These are phyloP conservation scores for Yarrowia keelungensis DNA, from an alignment of 805 yeast species.

Conservation along the genomic window DNA sequence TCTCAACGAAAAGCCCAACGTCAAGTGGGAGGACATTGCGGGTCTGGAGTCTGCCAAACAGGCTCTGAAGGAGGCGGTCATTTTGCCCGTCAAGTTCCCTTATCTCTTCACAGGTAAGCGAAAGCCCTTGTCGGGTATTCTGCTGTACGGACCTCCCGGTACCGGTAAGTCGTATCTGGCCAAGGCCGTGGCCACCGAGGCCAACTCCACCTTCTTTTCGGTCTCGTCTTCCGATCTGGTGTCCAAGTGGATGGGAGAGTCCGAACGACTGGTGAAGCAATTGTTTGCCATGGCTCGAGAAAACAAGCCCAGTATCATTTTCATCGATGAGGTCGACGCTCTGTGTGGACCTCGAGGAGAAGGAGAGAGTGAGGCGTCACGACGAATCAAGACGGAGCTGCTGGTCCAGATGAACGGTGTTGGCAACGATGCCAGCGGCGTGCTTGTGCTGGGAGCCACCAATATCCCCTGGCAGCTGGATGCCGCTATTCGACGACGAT, in stretches of 20 bases:
- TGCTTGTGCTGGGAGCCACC: conserved; percentile 94
- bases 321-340: conserved; percentile 98
- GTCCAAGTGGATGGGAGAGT: conserved; percentile 99
- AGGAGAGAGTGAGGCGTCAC: conserved; percentile 94
- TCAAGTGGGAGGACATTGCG: conserved; percentile 94
- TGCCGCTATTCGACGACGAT: conserved; percentile 95
- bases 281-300: conserved; percentile 96
- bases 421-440: conserved; percentile 92
- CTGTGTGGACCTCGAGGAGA: conserved; percentile 98
- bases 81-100: conserved; percentile 94
- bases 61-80: conserved; percentile 96
- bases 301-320: conserved; percentile 92
- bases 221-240: conserved; percentile 96
- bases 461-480: conserved; percentile 99
- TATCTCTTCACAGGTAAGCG: conserved; percentile 94
- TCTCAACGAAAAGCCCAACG: conserved; percentile 88
- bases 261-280: conserved; percentile 94
- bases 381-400: conserved; percentile 94
- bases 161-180: conserved; percentile 98
- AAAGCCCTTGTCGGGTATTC: conserved; percentile 88
- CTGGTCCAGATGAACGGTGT: conserved; percentile 99
- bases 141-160: conserved; percentile 93
- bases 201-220: conserved; percentile 94
- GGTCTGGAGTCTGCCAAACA: conserved; percentile 96
- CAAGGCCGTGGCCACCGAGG: conserved; percentile 98